Percentiles rank a stretch among this genome's conserved stretches.
Conservation (phyloP, 495 filamentous ascomycete genomes). For the Saxispiralis lemnorum region DNA sequence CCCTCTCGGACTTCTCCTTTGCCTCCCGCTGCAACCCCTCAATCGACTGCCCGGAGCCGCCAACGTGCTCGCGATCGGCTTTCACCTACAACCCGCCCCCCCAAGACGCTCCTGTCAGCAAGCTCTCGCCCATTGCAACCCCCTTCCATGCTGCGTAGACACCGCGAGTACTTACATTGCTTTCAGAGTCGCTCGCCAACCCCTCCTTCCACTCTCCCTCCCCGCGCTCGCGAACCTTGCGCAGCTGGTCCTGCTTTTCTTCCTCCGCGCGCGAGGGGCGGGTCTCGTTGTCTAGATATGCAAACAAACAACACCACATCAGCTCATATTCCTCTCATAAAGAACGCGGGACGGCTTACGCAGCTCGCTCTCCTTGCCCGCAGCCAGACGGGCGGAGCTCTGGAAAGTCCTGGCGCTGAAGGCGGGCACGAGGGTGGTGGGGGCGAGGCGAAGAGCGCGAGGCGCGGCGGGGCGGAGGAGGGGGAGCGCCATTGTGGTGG, state of each 20-base stretch:
- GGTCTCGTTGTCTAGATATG: slow-evolving; percentile 18
- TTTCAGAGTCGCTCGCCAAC: slow-evolving; percentile 62
- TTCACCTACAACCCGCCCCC: no score
- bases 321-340: no score
- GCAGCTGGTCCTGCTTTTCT: slow-evolving; percentile 51
- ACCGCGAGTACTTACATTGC: slow-evolving; percentile 51
- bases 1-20: slow-evolving; percentile 21
- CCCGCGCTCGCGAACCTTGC: slow-evolving; percentile 46
- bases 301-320: no score
- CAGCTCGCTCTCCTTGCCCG: background rate
- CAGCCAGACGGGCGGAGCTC: background rate
- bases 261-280: slow-evolving; percentile 35
- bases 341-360: background rate
- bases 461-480: no score
- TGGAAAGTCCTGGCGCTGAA: background rate
- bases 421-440: background rate
- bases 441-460: no score
- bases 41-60: slow-evolving; percentile 27
- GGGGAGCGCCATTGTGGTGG: no score
- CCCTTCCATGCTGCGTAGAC: no score
- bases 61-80: slow-evolving; percentile 10
- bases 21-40: slow-evolving; percentile 34
- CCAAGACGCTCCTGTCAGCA: no score
- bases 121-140: no score
- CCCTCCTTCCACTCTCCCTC: slow-evolving; percentile 65